phyloP scores from a whole-genome alignment of 2,329 filamentous ascomycete genomes.

The Neonectria faginata region DNA sequence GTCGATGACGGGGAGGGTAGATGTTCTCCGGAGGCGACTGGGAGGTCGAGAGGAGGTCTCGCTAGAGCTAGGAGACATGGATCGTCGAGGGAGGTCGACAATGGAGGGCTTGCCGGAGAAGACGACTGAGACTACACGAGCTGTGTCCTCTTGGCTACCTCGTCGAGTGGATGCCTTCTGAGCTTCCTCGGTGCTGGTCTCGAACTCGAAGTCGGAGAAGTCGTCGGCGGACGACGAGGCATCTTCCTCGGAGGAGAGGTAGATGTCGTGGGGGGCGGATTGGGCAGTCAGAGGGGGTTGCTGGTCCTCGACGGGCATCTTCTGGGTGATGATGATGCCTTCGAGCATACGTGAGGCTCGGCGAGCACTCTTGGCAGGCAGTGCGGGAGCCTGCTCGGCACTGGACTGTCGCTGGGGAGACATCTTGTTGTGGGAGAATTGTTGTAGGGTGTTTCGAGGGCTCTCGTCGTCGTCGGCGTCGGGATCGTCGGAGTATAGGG shows the following conservation, averaged over 20 bases:
- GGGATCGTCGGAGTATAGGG: conserved; percentile 43
- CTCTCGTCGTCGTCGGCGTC: conserved; percentile 36
- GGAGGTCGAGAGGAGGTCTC: conserved; percentile 39
- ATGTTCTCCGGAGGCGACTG: conserved; percentile 46
- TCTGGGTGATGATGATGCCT: conserved; percentile 47
- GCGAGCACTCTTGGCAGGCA: conserved; percentile 64
- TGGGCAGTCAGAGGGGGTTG: conserved; percentile 50
- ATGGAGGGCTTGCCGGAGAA: conserved; percentile 70
- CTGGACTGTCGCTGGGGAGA: conserved; percentile 41
- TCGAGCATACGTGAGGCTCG: conserved; percentile 58
- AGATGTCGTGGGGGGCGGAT: conserved; percentile 67
- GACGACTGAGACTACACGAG: conserved; percentile 69
- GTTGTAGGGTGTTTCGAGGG: conserved; percentile 32
- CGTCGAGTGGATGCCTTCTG: conserved; percentile 46
- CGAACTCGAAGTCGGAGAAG: conserved; percentile 66
- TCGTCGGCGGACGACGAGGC: conserved; percentile 71
- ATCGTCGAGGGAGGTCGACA: conserved; percentile 62
- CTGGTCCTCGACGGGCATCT: conserved; percentile 47
- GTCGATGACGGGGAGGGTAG: conserved; percentile 49
- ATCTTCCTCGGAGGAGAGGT: conserved; percentile 75
- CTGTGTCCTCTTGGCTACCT: conserved; percentile 65
- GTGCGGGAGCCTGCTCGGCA: conserved; percentile 53
- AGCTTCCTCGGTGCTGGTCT: conserved; percentile 56
- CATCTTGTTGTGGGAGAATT: conserved; percentile 43
- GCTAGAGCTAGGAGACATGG: conserved; percentile 56